These are phyloP conservation scores for Gentiana macrophylla DNA, from an alignment of 257 asterid genomes.

Conservation along the genomic window DNA sequence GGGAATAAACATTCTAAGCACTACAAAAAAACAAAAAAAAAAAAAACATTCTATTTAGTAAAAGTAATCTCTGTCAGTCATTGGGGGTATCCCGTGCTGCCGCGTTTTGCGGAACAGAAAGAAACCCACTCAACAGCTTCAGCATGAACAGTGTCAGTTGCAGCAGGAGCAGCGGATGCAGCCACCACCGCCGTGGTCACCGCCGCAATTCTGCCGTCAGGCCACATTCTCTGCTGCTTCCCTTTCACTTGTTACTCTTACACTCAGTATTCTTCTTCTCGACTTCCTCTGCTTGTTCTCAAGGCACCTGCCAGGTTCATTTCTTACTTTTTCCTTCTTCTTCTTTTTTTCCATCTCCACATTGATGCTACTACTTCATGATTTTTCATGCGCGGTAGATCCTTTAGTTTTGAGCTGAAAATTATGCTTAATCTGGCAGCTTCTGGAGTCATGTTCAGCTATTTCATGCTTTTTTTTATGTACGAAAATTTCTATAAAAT, in stretches of 20 bases:
- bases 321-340: background rate
- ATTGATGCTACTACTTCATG: too few species aligned
- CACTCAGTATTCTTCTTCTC: constrained; percentile 24
- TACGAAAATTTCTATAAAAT: background rate
- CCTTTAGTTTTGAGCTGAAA: constrained; percentile 21
- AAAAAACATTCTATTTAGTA: too few species aligned
- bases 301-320: constrained; percentile 63
- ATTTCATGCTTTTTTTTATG: too few species aligned
- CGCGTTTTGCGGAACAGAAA: constrained; percentile 26
- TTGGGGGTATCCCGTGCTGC: constrained; percentile 19
- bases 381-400: constrained; percentile 9
- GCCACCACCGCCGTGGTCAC: constrained; percentile 1
- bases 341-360: background rate
- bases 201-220: background rate
- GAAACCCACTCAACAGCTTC: background rate
- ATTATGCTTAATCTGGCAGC: constrained; percentile 35
- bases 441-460: constrained; percentile 58
- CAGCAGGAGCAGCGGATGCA: constrained; percentile 14
- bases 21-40: too few species aligned
- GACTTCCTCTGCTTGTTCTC: constrained; percentile 45
- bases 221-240: constrained; percentile 3
- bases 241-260: constrained; percentile 8
- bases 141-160: constrained; percentile 7
- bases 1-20: too few species aligned
- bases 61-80: too few species aligned